These are phyloP conservation scores for Cryptococcus floricola DNA, from an alignment of 1,284 basidiomycete species.

Conservation along the genomic window DNA sequence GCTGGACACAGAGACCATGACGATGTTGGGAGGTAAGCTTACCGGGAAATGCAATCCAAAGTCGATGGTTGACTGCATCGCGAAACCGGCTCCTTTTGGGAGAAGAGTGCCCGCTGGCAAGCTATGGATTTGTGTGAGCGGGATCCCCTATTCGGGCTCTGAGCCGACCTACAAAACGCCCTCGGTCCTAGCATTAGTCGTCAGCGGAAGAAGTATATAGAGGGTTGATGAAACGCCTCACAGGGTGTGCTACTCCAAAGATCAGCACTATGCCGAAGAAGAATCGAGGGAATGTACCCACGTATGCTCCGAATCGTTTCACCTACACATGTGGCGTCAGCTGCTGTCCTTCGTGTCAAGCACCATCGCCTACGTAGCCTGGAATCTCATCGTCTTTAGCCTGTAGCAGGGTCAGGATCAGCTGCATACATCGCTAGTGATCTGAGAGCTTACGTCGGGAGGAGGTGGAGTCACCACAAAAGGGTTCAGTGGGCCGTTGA, in stretches of 20 bases:
- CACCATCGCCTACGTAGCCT: constrained; percentile 23
- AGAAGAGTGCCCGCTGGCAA: constrained; percentile 42
- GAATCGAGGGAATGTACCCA: constrained; percentile 17
- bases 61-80: constrained; percentile 43
- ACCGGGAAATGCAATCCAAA: constrained; percentile 45
- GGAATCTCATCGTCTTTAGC: constrained; percentile 40
- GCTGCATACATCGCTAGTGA: not conserved
- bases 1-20: not conserved
- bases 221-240: constrained; percentile 8
- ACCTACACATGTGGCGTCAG: constrained; percentile 10
- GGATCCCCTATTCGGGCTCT: not conserved
- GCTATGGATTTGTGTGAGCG: constrained; percentile 12
- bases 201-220: not conserved
- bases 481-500: constrained; percentile 32
- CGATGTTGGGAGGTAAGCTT: constrained; percentile 6
- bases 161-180: constrained; percentile 40
- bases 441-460: constrained; percentile 22
- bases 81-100: constrained; percentile 41
- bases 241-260: constrained; percentile 23
- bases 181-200: constrained; percentile 23
- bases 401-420: constrained; percentile 6
- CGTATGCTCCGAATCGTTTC: constrained; percentile 39
- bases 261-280: not conserved
- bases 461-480: constrained; percentile 32
- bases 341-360: not conserved